Evolutionary conservation across 192 early-diverging fungal genomes (phyloP), one percentile per base, ranked within the genome.

Genomic region (Coemansia sp.): DNA sequence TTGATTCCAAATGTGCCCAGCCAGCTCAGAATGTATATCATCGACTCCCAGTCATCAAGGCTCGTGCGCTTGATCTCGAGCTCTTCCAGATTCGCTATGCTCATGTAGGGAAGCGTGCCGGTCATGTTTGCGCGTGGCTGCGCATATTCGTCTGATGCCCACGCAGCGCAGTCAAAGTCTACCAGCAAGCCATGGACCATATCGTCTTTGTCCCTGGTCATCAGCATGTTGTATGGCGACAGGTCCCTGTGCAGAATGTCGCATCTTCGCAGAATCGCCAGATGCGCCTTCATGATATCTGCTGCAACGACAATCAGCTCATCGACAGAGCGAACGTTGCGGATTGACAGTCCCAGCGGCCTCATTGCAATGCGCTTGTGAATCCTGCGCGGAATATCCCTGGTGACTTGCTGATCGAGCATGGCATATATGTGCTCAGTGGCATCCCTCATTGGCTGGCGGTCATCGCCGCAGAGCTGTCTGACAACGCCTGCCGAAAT

Each of bases 101-200:
- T 65, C 67, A 75, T 75, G 22, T 51, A 75, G 7, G 66, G 54
- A 7, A 54, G 22, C 2, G 66, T 74, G 19, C 72, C 65, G 0
- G 66, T 64, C 14, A 23, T 20, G 18, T 56, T 58, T 13, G 71
- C 60, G 7, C 55, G 30, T 27, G 22, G 10, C 14, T 35, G 34
- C 11, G 34, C 34, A 5, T 5, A 35, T 10, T 35, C 34, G 6
- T 35, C 34, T 10, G 34, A 35, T 35, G 22, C 19, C 34, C 30
- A 7, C n/a, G 27, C 22, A 1, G 65, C 65, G 16, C 32, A 55
- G 28, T 74, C 71, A 34, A 68, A 59, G 29, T 68, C 71, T 19
- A 74, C 63, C n/a, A 74, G 54, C 36, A 64, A 53, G 8, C 71
- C 65, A 30, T 48, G 8, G n/a, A 68, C 58, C 2, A 11, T 32